A percentile compares a stretch with the other conserved stretches of the same genome.
Conservation (phyloP, 2,329 filamentous ascomycete genomes). For the Fusarium sp. region DNA sequence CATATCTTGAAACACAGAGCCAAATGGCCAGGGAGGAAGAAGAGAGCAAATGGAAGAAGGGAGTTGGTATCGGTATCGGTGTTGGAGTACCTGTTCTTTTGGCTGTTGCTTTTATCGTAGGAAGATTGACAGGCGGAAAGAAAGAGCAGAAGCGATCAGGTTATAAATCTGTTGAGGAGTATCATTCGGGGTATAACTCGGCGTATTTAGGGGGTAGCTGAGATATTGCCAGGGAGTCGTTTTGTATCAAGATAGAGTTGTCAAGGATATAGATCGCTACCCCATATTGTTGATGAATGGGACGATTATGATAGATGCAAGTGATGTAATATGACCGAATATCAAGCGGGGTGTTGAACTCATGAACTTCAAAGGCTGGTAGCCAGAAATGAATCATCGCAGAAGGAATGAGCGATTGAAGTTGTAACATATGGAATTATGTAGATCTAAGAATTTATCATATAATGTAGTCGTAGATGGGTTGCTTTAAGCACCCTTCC, state of each 20-base stretch:
- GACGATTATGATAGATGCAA: neutral
- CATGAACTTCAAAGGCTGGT: neutral
- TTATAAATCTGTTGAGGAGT: slow-evolving; percentile 20
- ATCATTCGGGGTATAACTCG: slow-evolving; percentile 26
- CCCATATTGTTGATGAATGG: slow-evolving; percentile 10
- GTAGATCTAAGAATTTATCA: slow-evolving; percentile 41
- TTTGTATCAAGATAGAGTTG: slow-evolving; percentile 9
- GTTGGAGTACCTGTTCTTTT: slow-evolving; percentile 15
- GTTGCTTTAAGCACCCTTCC: slow-evolving; percentile 39
- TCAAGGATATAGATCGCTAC: slow-evolving; percentile 9
- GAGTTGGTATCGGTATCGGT: slow-evolving; percentile 21
- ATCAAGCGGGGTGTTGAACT: neutral
- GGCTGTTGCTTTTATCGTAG: slow-evolving; percentile 4
- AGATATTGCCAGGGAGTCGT: neutral
- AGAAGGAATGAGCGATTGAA: neutral
- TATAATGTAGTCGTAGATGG: slow-evolving; percentile 34
- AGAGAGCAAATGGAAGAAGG: slow-evolving; percentile 11
- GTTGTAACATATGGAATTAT: slow-evolving; percentile 45
- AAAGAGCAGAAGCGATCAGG: slow-evolving; percentile 15
- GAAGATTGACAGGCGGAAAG: slow-evolving; percentile 4
- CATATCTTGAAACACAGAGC: slow-evolving; percentile 17
- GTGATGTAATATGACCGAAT: slow-evolving; percentile 5
- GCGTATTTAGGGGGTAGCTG: slow-evolving; percentile 14
- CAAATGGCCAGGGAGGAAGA: neutral
- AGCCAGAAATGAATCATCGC: neutral